phyloP scores from a whole-genome alignment of 495 filamentous ascomycete genomes.

The Trichoderma asperelloides region DNA sequence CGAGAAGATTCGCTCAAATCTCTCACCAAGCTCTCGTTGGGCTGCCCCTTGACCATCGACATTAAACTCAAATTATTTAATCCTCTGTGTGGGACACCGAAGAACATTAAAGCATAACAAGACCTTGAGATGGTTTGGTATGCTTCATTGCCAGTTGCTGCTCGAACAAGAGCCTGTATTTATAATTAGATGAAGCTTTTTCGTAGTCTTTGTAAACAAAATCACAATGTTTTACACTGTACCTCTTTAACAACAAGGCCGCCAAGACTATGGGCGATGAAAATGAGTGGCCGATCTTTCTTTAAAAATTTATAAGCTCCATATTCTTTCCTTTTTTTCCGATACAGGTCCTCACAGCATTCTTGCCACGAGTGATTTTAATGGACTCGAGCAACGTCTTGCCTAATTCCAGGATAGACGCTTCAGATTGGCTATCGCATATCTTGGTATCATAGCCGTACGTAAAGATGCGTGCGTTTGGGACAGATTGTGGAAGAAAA shows the following conservation, averaged over 20 bases:
- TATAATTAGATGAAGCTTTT: not conserved
- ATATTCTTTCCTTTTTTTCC: not conserved
- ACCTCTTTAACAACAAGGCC: slow-evolving; percentile 19
- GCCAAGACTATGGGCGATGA: slow-evolving; percentile 18
- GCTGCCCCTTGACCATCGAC: slow-evolving; percentile 14
- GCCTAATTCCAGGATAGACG: not conserved
- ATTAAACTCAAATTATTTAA: slow-evolving; percentile 16
- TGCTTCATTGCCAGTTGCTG: slow-evolving; percentile 10
- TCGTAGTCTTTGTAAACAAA: too few species aligned
- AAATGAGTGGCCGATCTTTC: slow-evolving; percentile 10
- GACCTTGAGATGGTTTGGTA: slow-evolving; percentile 10
- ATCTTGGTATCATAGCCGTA: slow-evolving; percentile 19
- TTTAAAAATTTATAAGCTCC: not conserved
- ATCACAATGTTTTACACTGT: not conserved
- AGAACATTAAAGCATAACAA: slow-evolving; percentile 16
- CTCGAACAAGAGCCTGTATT: not conserved
- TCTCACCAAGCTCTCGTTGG: slow-evolving; percentile 13
- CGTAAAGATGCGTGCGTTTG: slow-evolving; percentile 13
- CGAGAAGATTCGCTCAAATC: slow-evolving; percentile 12
- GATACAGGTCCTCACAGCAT: not conserved
- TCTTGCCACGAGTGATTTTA: not conserved
- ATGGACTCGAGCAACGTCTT: not conserved
- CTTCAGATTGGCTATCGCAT: slow-evolving; percentile 8
- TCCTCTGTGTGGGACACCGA: slow-evolving; percentile 19
- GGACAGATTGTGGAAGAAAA: slow-evolving; percentile 13